Percentiles rank a stretch among this genome's conserved stretches.
phyloP scores from a whole-genome alignment of 2,329 filamentous ascomycete genomes.

The Alternaria angustiovoidea region DNA sequence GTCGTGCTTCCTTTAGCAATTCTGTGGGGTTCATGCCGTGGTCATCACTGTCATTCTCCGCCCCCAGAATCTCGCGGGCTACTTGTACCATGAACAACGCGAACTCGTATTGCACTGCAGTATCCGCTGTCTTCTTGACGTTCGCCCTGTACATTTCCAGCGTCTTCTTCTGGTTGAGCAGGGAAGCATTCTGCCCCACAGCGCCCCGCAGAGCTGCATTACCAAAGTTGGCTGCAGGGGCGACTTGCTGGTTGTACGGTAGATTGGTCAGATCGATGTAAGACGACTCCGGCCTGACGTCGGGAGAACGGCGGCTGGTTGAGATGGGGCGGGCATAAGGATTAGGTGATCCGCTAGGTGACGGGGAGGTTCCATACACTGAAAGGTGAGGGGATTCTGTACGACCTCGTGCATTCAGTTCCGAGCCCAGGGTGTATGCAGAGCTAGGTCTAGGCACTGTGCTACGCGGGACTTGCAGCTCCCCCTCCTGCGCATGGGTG shows the following conservation, averaged over 20 bases:
- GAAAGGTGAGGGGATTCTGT: conserved; percentile 63
- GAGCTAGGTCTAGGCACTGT: conserved; percentile 76
- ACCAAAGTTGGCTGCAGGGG: conserved; percentile 70
- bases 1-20: conserved; percentile 88
- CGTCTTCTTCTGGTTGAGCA: conserved; percentile 90
- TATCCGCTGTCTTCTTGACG: conserved; percentile 94
- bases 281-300: conserved; percentile 66
- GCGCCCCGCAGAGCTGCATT: conserved; percentile 80
- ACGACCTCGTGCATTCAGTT: conserved; percentile 70
- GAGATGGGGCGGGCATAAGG: conserved; percentile 59
- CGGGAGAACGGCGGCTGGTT: conserved; percentile 63
- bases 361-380: conserved; percentile 52
- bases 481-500: conserved; percentile 41
- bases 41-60: conserved; percentile 37
- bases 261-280: conserved; percentile 69
- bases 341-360: conserved; percentile 51
- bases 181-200: conserved; percentile 87
- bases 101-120: conserved; percentile 93
- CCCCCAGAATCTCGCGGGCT: conserved; percentile 72
- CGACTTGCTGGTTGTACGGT: conserved; percentile 82
- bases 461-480: conserved; percentile 58
- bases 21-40: conserved; percentile 59
- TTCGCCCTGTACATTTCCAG: conserved; percentile 97
- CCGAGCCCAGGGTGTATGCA: conserved; percentile 77
- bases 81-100: conserved; percentile 92